Base-by-base conservation (phyloP, 208 protist species). In the Trypanosoma mega region DNA sequence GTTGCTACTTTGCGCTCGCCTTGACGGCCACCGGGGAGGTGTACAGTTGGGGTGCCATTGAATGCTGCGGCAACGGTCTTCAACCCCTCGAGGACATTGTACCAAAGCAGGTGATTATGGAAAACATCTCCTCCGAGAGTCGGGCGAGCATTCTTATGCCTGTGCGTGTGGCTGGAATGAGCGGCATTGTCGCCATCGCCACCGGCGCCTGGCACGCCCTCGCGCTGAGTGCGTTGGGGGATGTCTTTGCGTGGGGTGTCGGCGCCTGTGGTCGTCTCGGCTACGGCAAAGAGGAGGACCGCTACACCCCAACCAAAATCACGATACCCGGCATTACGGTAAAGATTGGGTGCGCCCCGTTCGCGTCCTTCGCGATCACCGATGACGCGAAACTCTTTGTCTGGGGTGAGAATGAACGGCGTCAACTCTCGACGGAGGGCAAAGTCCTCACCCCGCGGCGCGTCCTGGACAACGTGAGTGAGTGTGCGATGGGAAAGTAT, bases 31-130 rank as follows among this genome's bases (percentile, higher is more conserved):
- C 62, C 4, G 85, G 84, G 7, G 68, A 88, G 20, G 84, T 94
- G 44, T 94, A 89, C 61, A 80, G 71, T 49, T 94, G 87, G 87
- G 87, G 87, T 45, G 71, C 44, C 23, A 78, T 91, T 48, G 87
- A 93, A 58, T 93, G 87, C 77, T 89, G 83, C 57, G 87, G 87
- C 11, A 48, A 85, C 20, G 87, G 83, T n/a, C 47, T 82, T 26
- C 59, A 86, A 45, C 83, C 81, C 14, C 39, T 62, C 20, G 39
- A 57, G 37, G 52, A 79, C n/a, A 31, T 73, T 11, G 67, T 86
- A 26, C 80, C 82, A 1, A 16, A 52, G 29, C 69, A 76, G 46
- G 58, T 93, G 60, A 71, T 90, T 44, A 85, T 83, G 72, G 58
- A 53, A 3, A 45, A 60, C 30, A 20, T 90, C 33, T 73, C 63